These are phyloP conservation scores for Phytopythium ostracodes DNA, from an alignment of 352 stramenopile genomes.

Conservation along the genomic window DNA sequence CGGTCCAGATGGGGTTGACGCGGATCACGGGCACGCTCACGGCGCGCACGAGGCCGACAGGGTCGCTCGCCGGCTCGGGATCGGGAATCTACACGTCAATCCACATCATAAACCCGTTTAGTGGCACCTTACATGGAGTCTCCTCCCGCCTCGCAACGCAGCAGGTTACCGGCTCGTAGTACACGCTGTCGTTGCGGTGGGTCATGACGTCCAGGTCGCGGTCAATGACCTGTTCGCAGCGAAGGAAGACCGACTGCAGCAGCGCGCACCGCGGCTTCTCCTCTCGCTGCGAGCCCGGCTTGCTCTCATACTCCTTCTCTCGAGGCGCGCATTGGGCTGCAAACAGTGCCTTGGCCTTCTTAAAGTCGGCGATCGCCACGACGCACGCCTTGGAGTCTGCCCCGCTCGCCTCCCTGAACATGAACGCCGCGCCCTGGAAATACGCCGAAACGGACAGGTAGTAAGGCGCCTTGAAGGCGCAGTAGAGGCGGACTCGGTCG, in stretches of 20 bases:
- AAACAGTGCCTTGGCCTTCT: conserved; percentile 36
- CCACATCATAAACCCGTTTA: not conserved
- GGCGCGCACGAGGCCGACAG: conserved; percentile 49
- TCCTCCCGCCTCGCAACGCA: not conserved
- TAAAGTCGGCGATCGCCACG: conserved; percentile 58
- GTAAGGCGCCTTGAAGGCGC: conserved; percentile 55
- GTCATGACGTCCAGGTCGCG: conserved; percentile 67
- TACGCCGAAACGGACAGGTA: conserved; percentile 55
- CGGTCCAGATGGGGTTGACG: conserved; percentile 39
- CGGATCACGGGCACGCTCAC: conserved; percentile 27
- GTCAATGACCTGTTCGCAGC: conserved; percentile 61
- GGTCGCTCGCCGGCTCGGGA: conserved; percentile 28
- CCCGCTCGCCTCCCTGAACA: conserved; percentile 29
- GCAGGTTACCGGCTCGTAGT: conserved; percentile 51
- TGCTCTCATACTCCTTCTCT: conserved; percentile 38
- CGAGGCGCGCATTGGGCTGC: conserved; percentile 21
- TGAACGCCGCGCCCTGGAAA: conserved; percentile 57
- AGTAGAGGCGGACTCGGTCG: conserved; percentile 39
- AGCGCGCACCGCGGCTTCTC: conserved; percentile 31
- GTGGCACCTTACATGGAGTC: not conserved
- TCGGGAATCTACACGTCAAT: conserved; percentile 35
- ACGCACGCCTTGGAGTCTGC: conserved; percentile 39
- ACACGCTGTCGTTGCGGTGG: conserved; percentile 64
- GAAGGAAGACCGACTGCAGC: conserved; percentile 40
- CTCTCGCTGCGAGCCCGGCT: conserved; percentile 24